Evolutionary conservation across 192 early-diverging fungal species (phyloP).

Genomic region (Backusella australiensis): DNA sequence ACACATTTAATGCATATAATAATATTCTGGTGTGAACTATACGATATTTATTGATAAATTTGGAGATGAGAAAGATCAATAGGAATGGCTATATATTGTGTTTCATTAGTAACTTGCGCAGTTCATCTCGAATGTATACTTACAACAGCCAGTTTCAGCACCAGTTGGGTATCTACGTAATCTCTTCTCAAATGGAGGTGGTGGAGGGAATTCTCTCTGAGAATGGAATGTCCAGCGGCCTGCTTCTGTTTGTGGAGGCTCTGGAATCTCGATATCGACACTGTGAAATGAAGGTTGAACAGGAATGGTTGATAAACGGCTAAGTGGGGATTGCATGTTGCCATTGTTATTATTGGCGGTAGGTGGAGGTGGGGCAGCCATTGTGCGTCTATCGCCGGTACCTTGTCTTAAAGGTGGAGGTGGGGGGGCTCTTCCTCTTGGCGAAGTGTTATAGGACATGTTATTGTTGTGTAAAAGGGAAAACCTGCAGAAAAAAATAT

Average conservation of each 20-base stretch:
- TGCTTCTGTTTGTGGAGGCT: conserved; percentile 34
- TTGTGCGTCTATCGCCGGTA: neutral
- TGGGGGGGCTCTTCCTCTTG: conserved; percentile 5
- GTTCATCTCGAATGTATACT: neutral
- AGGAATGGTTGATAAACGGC: conserved; percentile 20
- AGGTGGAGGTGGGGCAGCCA: conserved; percentile 20
- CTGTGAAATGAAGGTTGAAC: conserved; percentile 22
- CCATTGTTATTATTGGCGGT: neutral
- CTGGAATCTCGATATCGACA: conserved; percentile 26
- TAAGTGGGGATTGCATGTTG: conserved; percentile 14
- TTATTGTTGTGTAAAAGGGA: neutral
- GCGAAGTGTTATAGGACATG: neutral
- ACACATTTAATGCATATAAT: too few species aligned
- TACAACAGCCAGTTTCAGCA: conserved; percentile 37
- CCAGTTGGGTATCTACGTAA: conserved; percentile 33
- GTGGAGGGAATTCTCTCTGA: conserved; percentile 33
- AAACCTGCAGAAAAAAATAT: too few species aligned
- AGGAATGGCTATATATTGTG: conserved; percentile 19
- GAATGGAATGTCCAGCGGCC: conserved; percentile 40
- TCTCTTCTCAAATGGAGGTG: conserved; percentile 34
- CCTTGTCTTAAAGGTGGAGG: conserved; percentile 3
- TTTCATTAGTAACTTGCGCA: neutral
- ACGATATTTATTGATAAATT: neutral
- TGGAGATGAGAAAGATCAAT: conserved; percentile 25
- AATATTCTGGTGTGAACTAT: too few species aligned